These are phyloP conservation scores for Nicotiana tabacum DNA, from an alignment of 257 asterid species.

Conservation along the genomic window DNA sequence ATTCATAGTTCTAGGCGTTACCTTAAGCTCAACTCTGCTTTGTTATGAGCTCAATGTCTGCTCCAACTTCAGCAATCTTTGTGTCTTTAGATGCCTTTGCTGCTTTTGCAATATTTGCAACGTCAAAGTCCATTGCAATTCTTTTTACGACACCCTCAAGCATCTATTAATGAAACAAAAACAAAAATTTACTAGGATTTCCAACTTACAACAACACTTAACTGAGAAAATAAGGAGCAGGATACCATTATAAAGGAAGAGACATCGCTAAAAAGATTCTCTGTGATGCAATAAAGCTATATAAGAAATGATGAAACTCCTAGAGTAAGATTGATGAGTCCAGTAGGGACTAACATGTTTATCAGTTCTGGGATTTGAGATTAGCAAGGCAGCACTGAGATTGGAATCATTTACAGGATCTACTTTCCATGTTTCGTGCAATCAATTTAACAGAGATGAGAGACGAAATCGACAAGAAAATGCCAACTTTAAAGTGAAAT, in stretches of 20 bases:
- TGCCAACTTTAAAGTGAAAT: background rate
- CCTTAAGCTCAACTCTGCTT: slow-evolving; percentile 39
- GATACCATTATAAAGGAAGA: background rate
- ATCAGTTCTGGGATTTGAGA: background rate
- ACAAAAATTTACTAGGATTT: background rate
- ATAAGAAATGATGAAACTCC: background rate
- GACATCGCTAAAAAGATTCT: too few relatives aligned
- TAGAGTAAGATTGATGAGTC: background rate
- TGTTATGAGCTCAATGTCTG: slow-evolving; percentile 70
- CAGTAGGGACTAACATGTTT: background rate
- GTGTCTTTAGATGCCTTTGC: slow-evolving; percentile 72
- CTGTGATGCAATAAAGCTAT: background rate
- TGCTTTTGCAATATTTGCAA: slow-evolving; percentile 58
- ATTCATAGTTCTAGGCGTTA: too few relatives aligned
- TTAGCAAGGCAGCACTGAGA: background rate
- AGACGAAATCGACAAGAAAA: background rate
- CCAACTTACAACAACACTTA: background rate
- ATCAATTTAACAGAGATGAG: background rate
- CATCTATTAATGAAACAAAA: slow-evolving; percentile 46
- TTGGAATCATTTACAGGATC: background rate
- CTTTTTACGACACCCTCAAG: slow-evolving; percentile 71
- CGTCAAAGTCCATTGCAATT: slow-evolving; percentile 87
- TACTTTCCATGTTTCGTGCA: background rate
- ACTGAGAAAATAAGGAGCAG: background rate
- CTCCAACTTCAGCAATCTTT: slow-evolving; percentile 87